Percentiles rank a stretch among this genome's conserved stretches.
These are phyloP conservation scores for Fusarium nelsonii DNA, from an alignment of 2,329 filamentous ascomycete species.

Conservation along the genomic window DNA sequence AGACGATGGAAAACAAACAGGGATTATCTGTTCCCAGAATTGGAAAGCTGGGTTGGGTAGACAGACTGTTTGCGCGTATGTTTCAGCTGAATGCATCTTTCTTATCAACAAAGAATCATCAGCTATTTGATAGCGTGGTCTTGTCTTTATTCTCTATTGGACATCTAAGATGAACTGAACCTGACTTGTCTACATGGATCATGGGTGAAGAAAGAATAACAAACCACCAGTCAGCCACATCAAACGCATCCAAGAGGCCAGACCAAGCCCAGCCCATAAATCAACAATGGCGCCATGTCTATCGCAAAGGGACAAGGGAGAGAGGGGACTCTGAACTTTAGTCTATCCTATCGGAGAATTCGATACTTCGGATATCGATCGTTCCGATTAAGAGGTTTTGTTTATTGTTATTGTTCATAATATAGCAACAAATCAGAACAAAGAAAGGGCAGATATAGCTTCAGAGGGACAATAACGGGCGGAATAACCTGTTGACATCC, in stretches of 20 bases:
- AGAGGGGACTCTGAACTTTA: slow-evolving; percentile 5
- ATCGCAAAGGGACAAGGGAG: slow-evolving; percentile 1
- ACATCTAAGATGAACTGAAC: background rate
- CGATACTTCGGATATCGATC: slow-evolving; percentile 36
- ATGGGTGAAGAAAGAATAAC: slow-evolving; percentile 22
- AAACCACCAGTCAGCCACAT: slow-evolving; percentile 29
- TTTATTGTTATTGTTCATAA: slow-evolving; percentile 31
- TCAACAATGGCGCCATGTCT: slow-evolving; percentile 33
- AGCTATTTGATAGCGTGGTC: slow-evolving; percentile 13
- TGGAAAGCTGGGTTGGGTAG: background rate
- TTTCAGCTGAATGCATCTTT: slow-evolving; percentile 36
- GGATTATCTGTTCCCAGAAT: slow-evolving; percentile 2
- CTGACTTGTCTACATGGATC: slow-evolving; percentile 19
- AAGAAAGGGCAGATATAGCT: background rate
- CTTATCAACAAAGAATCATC: slow-evolving; percentile 15
- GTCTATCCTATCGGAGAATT: slow-evolving; percentile 43
- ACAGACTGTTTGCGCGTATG: background rate
- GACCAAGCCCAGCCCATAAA: slow-evolving; percentile 30
- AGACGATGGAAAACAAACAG: background rate
- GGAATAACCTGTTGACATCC: slow-evolving; percentile 31
- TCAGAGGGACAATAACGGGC: background rate
- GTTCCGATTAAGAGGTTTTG: slow-evolving; percentile 35
- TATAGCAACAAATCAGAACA: slow-evolving; percentile 19
- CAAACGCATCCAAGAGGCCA: slow-evolving; percentile 20
- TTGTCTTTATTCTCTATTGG: slow-evolving; percentile 24